These are phyloP conservation scores for Mariannaea elegans DNA, from an alignment of 2,329 filamentous ascomycete species.

Conservation along the genomic window DNA sequence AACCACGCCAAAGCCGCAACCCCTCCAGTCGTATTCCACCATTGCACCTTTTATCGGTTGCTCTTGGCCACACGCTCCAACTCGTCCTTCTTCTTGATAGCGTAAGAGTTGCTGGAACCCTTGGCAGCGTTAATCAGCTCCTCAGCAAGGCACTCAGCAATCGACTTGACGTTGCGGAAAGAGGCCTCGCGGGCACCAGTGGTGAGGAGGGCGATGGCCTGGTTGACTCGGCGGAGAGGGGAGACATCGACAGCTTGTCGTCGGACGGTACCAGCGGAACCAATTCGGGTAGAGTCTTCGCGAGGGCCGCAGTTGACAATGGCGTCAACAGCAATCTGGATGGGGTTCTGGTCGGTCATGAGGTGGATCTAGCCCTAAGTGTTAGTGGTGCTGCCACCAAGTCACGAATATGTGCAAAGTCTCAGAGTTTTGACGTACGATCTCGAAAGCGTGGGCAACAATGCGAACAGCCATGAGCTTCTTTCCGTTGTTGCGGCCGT, in stretches of 20 bases:
- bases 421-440: slow-evolving; percentile 71
- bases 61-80: slow-evolving; percentile 99
- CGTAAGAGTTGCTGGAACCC: slow-evolving; percentile 99
- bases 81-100: slow-evolving; percentile 99
- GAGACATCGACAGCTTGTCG: slow-evolving; percentile 99
- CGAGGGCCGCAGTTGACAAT: slow-evolving; percentile 99
- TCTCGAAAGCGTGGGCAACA: slow-evolving; percentile 98
- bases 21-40: slow-evolving; percentile 47
- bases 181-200: slow-evolving; percentile 98
- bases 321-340: slow-evolving; percentile 98
- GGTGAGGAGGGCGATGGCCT: slow-evolving; percentile 98
- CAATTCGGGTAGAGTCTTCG: slow-evolving; percentile 99
- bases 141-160: slow-evolving; percentile 99
- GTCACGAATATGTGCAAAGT: not conserved
- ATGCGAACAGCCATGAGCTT: slow-evolving; percentile 99
- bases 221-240: slow-evolving; percentile 99
- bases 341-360: slow-evolving; percentile 99
- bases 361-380: slow-evolving; percentile 83
- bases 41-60: slow-evolving; percentile 87
- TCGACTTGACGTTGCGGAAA: slow-evolving; percentile 99
- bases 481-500: slow-evolving; percentile 99
- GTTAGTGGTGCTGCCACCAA: slow-evolving; percentile 40
- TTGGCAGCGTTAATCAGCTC: slow-evolving; percentile 99
- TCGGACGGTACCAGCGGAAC: slow-evolving; percentile 99
- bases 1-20: slow-evolving; percentile 55